Evolutionary conservation across 2,329 filamentous ascomycete genomes (phyloP), one percentile per base, ranked within the genome.

Genomic region (Aspergillus sp.): DNA sequence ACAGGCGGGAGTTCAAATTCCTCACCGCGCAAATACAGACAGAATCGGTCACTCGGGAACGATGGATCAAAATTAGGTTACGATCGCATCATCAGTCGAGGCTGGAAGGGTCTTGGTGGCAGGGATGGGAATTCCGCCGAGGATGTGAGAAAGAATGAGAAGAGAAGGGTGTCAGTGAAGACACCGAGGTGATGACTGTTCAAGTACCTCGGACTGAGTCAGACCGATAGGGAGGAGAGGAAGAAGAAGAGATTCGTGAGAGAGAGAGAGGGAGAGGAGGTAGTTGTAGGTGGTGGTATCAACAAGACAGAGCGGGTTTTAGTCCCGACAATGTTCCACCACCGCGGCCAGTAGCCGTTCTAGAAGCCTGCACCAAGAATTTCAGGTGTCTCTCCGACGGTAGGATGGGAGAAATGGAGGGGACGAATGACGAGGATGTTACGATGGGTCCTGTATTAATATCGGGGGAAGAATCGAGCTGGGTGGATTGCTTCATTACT

Each of bases 241-340:
- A 53, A 36, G 49, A 44, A 52, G 40, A 50, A 47, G 43, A 47
- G 38, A 32, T 42, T 34, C n/a, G 31, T 53, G 46, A 38, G 49
- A 49, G 16, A 52, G 52, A 53, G 52, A 52, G 50, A 55, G 50
- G 52, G 55, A 50, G 54, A 54, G 52, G 56, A 41, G 38, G 43
- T 41, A 51, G 52, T 51, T 47, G 21, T 36, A 50, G 42, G 34
- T 23, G 16, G 45, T 29, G 7, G 32, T 16, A 38, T 40, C 20
- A 11, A 21, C 14, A 40, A 36, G 20, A 48, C 13, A 23, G 45
- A 34, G 40, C 53, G 46, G 53, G 49, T 52, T 46, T 40, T 47
- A 49, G 34, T 50, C 51, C 54, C 50, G 54, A 42, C 50, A 50
- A 34, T 32, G 54, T 56, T 51, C 48, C 54, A 51, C 51, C 47